Percentiles rank a stretch among this genome's conserved stretches.
phyloP scores from a whole-genome alignment of 192 early-diverging fungal genomes.

The Gamsiella multidivaricata region DNA sequence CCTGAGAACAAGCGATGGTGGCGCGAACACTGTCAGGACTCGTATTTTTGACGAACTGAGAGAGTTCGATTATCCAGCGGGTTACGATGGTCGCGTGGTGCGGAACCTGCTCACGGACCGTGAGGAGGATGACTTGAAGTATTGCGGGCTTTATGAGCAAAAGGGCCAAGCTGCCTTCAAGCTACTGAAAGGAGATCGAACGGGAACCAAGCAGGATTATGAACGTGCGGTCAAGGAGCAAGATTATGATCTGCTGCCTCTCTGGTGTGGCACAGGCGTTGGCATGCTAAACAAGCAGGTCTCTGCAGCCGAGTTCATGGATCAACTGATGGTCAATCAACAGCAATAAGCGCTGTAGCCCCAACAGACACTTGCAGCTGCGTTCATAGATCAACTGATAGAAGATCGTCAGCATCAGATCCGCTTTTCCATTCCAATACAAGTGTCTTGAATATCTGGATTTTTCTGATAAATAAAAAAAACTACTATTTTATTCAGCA shows the following conservation, averaged over 20 bases:
- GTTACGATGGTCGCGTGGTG: constrained; percentile 47
- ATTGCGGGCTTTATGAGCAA: not conserved
- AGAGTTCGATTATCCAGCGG: constrained; percentile 50
- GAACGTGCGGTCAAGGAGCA: constrained; percentile 20
- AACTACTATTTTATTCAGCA: too few species aligned
- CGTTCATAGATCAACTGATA: not conserved
- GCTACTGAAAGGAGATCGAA: constrained; percentile 28
- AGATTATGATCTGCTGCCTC: constrained; percentile 29
- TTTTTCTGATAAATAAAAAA: too few species aligned
- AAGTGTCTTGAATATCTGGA: too few species aligned
- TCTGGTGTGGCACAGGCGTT: constrained; percentile 44
- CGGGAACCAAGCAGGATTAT: constrained; percentile 32
- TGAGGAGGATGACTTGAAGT: constrained; percentile 20
- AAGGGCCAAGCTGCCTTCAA: constrained; percentile 22
- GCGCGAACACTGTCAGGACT: constrained; percentile 50
- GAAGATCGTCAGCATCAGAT: too few species aligned
- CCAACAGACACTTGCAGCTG: not conserved
- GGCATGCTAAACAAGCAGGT: constrained; percentile 44
- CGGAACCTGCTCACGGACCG: constrained; percentile 39
- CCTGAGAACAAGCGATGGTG: constrained; percentile 53
- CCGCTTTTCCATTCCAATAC: too few species aligned
- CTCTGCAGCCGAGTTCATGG: constrained; percentile 43
- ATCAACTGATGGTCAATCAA: constrained; percentile 12
- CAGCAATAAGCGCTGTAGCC: too few species aligned
- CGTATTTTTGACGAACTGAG: constrained; percentile 58